Base-by-base conservation (phyloP, 805 yeast species). In the Myxozyma lipomycoides region DNA sequence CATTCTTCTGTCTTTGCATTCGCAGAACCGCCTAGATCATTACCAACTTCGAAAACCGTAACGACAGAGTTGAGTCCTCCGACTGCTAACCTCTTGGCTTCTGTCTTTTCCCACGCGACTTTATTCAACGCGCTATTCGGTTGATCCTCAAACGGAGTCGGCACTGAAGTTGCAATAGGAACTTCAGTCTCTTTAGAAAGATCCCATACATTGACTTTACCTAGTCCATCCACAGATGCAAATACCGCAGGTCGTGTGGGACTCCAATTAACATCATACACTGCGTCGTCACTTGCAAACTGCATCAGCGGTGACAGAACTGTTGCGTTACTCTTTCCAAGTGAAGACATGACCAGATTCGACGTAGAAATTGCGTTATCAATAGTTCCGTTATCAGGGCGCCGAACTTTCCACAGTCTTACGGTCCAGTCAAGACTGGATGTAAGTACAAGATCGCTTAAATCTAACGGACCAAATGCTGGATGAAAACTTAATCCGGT, bases 131-230 rank as follows among this genome's bases (percentile, higher is more conserved):
- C 64, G 35, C 12, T 19, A 9, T 30, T 26, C 40, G 25, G 22
- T 17, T 41, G 4, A 26, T 26, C 34, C 18, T 28, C 35, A 17
- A 46, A 25, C 21, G 32, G 18, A 4, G 55, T 15, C 1, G 65
- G 63, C 18, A 41, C 42, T 25, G 49, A 50, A 9, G 62, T 45
- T 1, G 60, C 56, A 12, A 63, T 38, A 1, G 72, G 67, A 12
- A 55, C 56, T 17, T 67, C 68, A 17, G 61, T 48, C 37, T 63
- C 69, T 22, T 56, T 55, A 4, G 55, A 28, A 5, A 74, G 50
- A 53, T 74, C 69, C 75, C 75, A 73, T 28, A 73, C 49, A 45
- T 68, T 69, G 30, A 71, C 45, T 25, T 48, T 43, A 1, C 74
- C 73, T 2, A 61, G 46, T 2, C 67, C 64, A 26, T 65, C 70